These are phyloP conservation scores for Boletus barrowsii DNA, from an alignment of 768 basidiomycete species.

Conservation along the genomic window DNA sequence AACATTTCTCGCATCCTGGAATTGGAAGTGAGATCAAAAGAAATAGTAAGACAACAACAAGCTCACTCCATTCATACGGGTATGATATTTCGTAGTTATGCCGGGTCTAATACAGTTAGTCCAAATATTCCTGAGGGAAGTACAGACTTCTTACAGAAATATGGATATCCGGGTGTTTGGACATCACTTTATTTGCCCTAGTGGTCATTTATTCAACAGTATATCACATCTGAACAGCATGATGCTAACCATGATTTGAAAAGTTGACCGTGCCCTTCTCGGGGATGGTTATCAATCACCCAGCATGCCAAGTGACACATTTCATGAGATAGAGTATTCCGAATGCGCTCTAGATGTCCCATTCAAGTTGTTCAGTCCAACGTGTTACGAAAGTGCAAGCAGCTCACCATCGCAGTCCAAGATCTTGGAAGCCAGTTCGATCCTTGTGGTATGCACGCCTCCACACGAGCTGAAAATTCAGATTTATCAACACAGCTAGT, in stretches of 20 bases:
- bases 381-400: background rate
- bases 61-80: slow-evolving; percentile 70
- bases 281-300: slow-evolving; percentile 69
- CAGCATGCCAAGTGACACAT: slow-evolving; percentile 92
- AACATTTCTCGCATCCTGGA: slow-evolving; percentile 62
- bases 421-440: slow-evolving; percentile 82
- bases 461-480: slow-evolving; percentile 45
- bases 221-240: background rate
- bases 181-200: slow-evolving; percentile 70
- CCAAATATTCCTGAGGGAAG: slow-evolving; percentile 1
- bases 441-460: slow-evolving; percentile 57
- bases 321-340: slow-evolving; percentile 83
- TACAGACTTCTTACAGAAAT: slow-evolving; percentile 53
- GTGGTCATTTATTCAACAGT: background rate
- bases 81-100: slow-evolving; percentile 77
- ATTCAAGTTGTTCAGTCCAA: background rate
- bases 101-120: slow-evolving; percentile 45
- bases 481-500: background rate
- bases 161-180: slow-evolving; percentile 61
- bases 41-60: background rate
- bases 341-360: slow-evolving; percentile 61
- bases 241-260: slow-evolving; percentile 67
- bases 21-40: slow-evolving; percentile 2
- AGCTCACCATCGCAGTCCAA: slow-evolving; percentile 67
- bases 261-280: slow-evolving; percentile 68